Conservation (phyloP, 768 basidiomycete genomes). For the Mrakia blollopis region DNA sequence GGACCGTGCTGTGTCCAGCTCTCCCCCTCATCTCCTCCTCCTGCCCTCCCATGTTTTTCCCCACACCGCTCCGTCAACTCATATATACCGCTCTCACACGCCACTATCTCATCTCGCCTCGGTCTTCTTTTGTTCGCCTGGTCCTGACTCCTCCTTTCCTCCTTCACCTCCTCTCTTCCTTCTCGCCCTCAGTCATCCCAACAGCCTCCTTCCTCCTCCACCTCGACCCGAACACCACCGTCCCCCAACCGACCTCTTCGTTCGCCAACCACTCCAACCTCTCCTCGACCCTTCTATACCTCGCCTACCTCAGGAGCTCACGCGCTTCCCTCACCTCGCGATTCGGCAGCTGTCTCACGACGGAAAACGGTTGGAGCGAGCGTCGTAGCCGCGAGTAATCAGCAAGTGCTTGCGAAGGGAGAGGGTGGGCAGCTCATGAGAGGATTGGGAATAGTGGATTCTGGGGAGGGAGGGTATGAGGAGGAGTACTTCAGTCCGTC, state of each 20-base stretch:
- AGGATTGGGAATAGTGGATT: slow-evolving; percentile 1
- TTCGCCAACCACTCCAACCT: background rate
- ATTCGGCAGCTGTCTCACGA: slow-evolving; percentile 11
- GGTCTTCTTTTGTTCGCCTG: background rate
- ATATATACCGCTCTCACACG: too few species aligned
- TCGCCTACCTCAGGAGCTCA: background rate
- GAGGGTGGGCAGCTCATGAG: slow-evolving; percentile 20
- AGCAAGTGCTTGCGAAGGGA: background rate
- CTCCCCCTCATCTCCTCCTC: background rate
- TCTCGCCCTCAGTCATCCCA: too few species aligned
- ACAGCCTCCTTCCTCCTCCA: slow-evolving; percentile 7
- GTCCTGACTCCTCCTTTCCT: background rate
- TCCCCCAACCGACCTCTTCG: background rate
- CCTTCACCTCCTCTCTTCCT: background rate
- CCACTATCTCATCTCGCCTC: background rate
- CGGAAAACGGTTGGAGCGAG: slow-evolving; percentile 17
- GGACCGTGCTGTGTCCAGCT: background rate
- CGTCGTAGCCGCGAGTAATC: slow-evolving; percentile 8
- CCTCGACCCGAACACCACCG: background rate
- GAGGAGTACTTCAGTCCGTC: background rate
- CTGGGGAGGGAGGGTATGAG: background rate
- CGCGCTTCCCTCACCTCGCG: slow-evolving; percentile 10
- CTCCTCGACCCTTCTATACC: background rate
- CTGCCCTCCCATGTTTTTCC: background rate
- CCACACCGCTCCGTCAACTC: background rate